phyloP scores from a whole-genome alignment of 306 rosid species.

The Castanopsis chinensis region DNA sequence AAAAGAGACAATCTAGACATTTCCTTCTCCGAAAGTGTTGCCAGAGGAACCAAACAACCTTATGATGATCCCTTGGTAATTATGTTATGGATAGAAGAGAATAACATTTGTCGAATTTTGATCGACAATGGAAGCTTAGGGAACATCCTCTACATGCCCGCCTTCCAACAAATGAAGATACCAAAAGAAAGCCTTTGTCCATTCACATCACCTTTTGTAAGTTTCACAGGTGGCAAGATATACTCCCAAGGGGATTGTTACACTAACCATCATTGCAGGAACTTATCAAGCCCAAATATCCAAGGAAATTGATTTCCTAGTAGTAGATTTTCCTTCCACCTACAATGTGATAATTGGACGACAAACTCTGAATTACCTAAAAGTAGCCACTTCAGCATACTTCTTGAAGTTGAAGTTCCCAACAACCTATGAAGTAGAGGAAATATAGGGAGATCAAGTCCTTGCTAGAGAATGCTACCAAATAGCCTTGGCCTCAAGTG shows the following conservation, averaged over 20 bases:
- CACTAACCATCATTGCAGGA: background rate
- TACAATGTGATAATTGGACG: background rate
- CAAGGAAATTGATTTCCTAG: no score
- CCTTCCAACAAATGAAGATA: background rate
- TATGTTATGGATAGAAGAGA: no score
- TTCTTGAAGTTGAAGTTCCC: background rate
- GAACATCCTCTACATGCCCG: rapidly evolving
- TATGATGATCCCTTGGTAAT: no score
- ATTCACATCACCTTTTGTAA: background rate
- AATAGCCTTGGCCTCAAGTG: background rate
- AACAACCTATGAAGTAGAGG: background rate
- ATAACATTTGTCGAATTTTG: no score
- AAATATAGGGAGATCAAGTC: background rate
- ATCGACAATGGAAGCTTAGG: background rate
- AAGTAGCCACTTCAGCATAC: background rate
- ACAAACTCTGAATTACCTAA: no score
- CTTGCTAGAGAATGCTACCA: background rate
- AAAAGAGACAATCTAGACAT: no score
- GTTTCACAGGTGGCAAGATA: background rate
- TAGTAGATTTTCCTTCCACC: background rate
- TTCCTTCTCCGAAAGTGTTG: no score
- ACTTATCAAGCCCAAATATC: no score
- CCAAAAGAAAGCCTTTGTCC: no score
- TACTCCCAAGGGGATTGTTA: background rate
- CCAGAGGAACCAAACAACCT: no score